A percentile compares a stretch with the other conserved stretches of the same genome.
Evolutionary conservation across 2,329 filamentous ascomycete species (phyloP).

Genomic region (Arachnomyces sp.): DNA sequence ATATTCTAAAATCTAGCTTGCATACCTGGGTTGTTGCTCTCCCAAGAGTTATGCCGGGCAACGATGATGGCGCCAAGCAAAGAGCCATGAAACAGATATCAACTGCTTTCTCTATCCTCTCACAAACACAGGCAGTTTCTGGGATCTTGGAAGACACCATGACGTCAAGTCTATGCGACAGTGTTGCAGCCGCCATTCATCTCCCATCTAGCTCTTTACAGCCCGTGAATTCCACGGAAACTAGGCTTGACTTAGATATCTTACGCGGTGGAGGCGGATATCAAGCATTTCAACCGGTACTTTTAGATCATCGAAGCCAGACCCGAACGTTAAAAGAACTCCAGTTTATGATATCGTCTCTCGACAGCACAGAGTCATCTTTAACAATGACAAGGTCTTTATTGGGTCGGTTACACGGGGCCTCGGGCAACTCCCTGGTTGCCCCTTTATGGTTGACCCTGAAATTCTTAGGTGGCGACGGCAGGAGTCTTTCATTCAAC

Average conservation of each 20-base stretch:
- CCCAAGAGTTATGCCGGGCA: constrained; percentile 71
- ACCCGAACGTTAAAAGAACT: constrained; percentile 55
- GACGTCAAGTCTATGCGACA: constrained; percentile 63
- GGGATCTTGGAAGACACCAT: constrained; percentile 60
- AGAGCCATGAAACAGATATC: constrained; percentile 67
- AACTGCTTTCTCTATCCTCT: constrained; percentile 60
- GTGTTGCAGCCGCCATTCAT: constrained; percentile 48
- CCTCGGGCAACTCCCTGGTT: constrained; percentile 51
- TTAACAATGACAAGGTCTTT: constrained; percentile 54
- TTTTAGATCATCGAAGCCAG: constrained; percentile 60
- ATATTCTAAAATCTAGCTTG: constrained; percentile 58
- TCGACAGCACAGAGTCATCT: constrained; percentile 38
- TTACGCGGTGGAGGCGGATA: constrained; percentile 17
- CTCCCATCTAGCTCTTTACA: constrained; percentile 22
- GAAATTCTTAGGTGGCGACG: constrained; percentile 57
- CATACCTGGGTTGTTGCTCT: constrained; percentile 77
- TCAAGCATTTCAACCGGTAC: constrained; percentile 48
- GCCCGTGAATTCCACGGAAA: constrained; percentile 16
- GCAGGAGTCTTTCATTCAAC: constrained; percentile 49
- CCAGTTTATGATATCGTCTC: constrained; percentile 49
- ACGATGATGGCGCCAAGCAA: constrained; percentile 69
- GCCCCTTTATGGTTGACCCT: constrained; percentile 75
- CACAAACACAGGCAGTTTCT: constrained; percentile 55
- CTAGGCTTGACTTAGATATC: constrained; percentile 21
- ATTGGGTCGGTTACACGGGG: constrained; percentile 53